A percentile compares a stretch with the other conserved stretches of the same genome.
phyloP scores from a whole-genome alignment of 768 basidiomycete species.

The Suillus alpinus region DNA sequence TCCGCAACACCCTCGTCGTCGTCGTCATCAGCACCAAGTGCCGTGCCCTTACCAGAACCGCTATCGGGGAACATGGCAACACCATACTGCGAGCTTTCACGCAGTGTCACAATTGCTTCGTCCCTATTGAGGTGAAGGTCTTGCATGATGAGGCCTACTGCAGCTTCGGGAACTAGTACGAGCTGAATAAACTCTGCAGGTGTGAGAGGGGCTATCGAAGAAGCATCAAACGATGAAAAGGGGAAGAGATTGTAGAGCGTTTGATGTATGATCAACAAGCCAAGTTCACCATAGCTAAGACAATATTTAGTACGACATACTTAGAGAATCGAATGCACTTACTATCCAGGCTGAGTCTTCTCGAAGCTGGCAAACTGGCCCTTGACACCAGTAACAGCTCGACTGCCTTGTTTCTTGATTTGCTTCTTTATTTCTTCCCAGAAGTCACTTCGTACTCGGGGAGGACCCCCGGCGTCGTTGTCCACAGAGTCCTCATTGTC shows the following conservation, averaged over 20 bases:
- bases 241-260: conserved; percentile 77
- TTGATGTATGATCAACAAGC: conserved; percentile 77
- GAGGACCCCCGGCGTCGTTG: conserved; percentile 18
- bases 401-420: conserved; percentile 61
- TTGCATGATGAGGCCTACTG: conserved; percentile 74
- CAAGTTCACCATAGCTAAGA: conserved; percentile 80
- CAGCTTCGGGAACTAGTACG: conserved; percentile 89
- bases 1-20: conserved; percentile 35
- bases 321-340: conserved; percentile 31
- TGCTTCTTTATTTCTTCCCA: conserved; percentile 67
- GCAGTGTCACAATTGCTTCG: conserved; percentile 56
- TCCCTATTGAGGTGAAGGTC: conserved; percentile 54
- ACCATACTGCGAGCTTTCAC: conserved; percentile 80
- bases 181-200: conserved; percentile 76
- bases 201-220: conserved; percentile 61
- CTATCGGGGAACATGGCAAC: conserved; percentile 77
- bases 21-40: conserved; percentile 35
- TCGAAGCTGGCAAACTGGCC: conserved; percentile 80
- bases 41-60: conserved; percentile 23
- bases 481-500: conserved; percentile 18
- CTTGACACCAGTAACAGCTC: conserved; percentile 61
- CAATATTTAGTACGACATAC: neutral
- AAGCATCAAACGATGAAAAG: conserved; percentile 49
- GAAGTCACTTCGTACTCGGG: conserved; percentile 51
- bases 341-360: conserved; percentile 89